These are phyloP conservation scores for Collybia sordida DNA, from an alignment of 768 basidiomycete species.

Conservation along the genomic window DNA sequence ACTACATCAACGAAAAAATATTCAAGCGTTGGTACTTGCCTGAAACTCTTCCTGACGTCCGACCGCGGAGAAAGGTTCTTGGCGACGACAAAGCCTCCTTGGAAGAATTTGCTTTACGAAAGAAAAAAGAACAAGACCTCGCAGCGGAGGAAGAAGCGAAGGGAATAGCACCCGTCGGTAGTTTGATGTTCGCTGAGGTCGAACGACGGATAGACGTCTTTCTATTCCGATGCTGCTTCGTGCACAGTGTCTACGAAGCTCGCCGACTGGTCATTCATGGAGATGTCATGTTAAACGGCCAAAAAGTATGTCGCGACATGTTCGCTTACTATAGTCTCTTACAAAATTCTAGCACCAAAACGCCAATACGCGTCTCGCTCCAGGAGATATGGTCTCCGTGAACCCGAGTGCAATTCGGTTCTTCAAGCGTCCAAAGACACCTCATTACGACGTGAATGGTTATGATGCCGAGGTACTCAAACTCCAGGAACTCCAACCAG, in stretches of 20 bases:
- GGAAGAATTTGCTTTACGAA: slow-evolving; percentile 59
- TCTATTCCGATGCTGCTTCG: slow-evolving; percentile 87
- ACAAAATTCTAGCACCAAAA: slow-evolving; percentile 61
- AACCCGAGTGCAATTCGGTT: slow-evolving; percentile 80
- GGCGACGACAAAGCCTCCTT: slow-evolving; percentile 47
- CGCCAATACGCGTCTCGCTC: slow-evolving; percentile 84
- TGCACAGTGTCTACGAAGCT: slow-evolving; percentile 88
- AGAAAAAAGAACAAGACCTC: slow-evolving; percentile 46
- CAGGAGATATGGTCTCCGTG: slow-evolving; percentile 93
- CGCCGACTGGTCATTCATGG: slow-evolving; percentile 84
- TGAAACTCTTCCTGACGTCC: slow-evolving; percentile 79
- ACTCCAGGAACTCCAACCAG: neutral
- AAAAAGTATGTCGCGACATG: slow-evolving; percentile 56
- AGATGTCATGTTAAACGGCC: slow-evolving; percentile 85
- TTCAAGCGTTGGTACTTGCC: slow-evolving; percentile 98
- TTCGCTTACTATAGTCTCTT: neutral
- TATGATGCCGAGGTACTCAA: slow-evolving; percentile 14
- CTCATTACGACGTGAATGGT: slow-evolving; percentile 33
- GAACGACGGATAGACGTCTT: slow-evolving; percentile 93
- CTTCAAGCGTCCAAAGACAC: slow-evolving; percentile 42
- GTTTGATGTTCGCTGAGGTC: slow-evolving; percentile 94
- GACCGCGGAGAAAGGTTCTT: slow-evolving; percentile 50
- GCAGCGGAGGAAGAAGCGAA: slow-evolving; percentile 54
- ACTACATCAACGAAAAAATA: slow-evolving; percentile 87
- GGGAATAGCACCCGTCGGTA: slow-evolving; percentile 86